A percentile compares a stretch with the other conserved stretches of the same genome.
Evolutionary conservation across 2,329 filamentous ascomycete genomes (phyloP).

Genomic region (Stachybotrys elegans): DNA sequence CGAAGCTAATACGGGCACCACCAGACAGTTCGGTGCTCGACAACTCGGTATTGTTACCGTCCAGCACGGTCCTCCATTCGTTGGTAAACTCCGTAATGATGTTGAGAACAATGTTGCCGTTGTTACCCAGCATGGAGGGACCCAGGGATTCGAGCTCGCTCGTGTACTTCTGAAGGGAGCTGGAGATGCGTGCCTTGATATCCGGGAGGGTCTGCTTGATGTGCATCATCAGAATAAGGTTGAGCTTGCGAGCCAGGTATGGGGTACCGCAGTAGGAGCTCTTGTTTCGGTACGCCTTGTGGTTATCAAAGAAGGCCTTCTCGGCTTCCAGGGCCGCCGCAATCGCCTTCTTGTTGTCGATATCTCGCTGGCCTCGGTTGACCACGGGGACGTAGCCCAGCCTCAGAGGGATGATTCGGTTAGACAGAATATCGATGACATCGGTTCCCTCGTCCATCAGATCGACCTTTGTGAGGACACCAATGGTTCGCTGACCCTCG

Average conservation of each 20-base stretch:
- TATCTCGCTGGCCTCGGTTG: slow-evolving; percentile 95
- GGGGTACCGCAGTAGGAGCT: slow-evolving; percentile 97
- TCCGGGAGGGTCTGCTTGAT: slow-evolving; percentile 99
- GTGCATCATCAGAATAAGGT: slow-evolving; percentile 99
- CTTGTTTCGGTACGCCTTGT: slow-evolving; percentile 98
- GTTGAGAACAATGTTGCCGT: slow-evolving; percentile 92
- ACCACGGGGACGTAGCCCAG: slow-evolving; percentile 96
- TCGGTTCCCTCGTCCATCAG: slow-evolving; percentile 98
- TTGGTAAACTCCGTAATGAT: slow-evolving; percentile 99
- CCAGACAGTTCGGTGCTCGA: slow-evolving; percentile 93
- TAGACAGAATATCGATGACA: slow-evolving; percentile 96
- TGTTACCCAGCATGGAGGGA: slow-evolving; percentile 93
- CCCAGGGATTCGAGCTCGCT: slow-evolving; percentile 78
- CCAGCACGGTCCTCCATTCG: slow-evolving; percentile 92
- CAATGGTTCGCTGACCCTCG: slow-evolving; percentile 95
- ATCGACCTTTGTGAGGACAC: slow-evolving; percentile 97
- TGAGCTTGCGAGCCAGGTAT: slow-evolving; percentile 93
- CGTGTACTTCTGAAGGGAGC: slow-evolving; percentile 87
- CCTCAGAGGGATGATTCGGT: slow-evolving; percentile 90
- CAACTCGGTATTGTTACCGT: slow-evolving; percentile 94
- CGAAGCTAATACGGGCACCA: slow-evolving; percentile 96
- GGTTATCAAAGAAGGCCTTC: slow-evolving; percentile 96
- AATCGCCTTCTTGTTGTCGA: slow-evolving; percentile 96
- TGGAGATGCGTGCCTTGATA: slow-evolving; percentile 95
- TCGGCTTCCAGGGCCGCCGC: slow-evolving; percentile 86